Evolutionary conservation across 1,284 basidiomycete genomes (phyloP).

Genomic region (Fistulina hepatica): DNA sequence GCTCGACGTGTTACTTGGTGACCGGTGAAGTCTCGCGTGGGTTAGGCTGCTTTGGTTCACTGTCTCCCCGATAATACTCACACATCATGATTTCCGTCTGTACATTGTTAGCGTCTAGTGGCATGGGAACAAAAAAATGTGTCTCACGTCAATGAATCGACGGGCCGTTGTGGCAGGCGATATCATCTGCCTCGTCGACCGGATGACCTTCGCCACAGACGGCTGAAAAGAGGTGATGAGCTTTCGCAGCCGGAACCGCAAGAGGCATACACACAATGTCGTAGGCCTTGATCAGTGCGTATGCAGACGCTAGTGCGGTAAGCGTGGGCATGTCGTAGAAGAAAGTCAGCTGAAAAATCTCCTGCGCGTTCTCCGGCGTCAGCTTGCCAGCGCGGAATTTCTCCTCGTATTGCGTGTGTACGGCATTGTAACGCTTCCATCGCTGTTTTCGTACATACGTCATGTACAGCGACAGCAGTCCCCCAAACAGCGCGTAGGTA

Average conservation of each 20-base stretch:
- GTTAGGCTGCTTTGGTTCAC: no score
- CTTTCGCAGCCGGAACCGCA: not conserved
- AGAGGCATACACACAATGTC: conserved; percentile 31
- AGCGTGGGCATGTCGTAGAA: conserved; percentile 34
- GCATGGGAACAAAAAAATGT: no score
- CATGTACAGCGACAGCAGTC: no score
- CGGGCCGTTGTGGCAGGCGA: conserved; percentile 26
- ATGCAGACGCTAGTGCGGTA: conserved; percentile 27
- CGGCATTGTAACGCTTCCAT: conserved; percentile 26
- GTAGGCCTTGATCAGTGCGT: conserved; percentile 40
- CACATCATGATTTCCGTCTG: conserved; percentile 34
- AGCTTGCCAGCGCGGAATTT: conserved; percentile 23
- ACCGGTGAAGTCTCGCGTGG: no score
- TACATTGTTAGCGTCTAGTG: no score
- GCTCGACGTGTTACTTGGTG: no score
- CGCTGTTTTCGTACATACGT: conserved; percentile 26
- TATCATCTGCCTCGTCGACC: conserved; percentile 28
- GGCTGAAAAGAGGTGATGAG: conserved; percentile 22
- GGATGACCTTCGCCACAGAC: conserved; percentile 31
- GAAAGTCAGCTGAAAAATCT: conserved; percentile 24
- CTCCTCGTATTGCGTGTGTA: conserved; percentile 25
- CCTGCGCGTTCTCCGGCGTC: conserved; percentile 34
- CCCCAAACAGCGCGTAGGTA: no score
- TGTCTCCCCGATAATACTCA: no score
- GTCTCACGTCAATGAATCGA: conserved; percentile 34